These are phyloP conservation scores for Craterostigma plantagineum DNA, from an alignment of 257 asterid genomes.

Conservation along the genomic window DNA sequence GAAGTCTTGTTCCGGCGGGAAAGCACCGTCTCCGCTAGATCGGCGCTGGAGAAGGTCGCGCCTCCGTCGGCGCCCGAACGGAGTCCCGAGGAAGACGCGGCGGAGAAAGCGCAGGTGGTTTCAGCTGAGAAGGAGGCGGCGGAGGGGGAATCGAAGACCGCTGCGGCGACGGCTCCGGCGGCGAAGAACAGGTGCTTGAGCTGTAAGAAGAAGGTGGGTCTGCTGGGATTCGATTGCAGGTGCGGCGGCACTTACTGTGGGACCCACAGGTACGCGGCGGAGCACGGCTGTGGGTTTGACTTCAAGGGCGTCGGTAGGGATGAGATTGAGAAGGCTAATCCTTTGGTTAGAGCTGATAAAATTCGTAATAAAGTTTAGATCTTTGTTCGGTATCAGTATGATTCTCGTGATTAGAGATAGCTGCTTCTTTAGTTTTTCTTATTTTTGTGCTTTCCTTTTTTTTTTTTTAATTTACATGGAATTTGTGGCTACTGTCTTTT, in stretches of 20 bases:
- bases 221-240: conserved; percentile 1
- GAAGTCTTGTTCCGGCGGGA: background rate
- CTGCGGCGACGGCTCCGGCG: background rate
- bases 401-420: too few species aligned
- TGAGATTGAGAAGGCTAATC: background rate
- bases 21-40: background rate
- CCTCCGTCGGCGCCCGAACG: background rate
- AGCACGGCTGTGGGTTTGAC: conserved; percentile 5
- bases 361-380: background rate
- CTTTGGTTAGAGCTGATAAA: conserved; percentile 8
- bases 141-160: background rate
- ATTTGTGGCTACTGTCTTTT: too few species aligned
- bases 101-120: background rate
- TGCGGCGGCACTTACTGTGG: conserved; percentile 2
- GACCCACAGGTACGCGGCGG: conserved; percentile 4
- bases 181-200: background rate
- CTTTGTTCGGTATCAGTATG: background rate
- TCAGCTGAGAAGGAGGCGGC: background rate
- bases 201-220: conserved; percentile 3
- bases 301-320: conserved; percentile 1
- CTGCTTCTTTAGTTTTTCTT: too few species aligned
- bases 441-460: too few species aligned
- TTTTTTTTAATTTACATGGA: too few species aligned
- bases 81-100: background rate
- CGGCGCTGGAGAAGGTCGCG: background rate